Evolutionary conservation across 495 filamentous ascomycete species (phyloP).

Genomic region (Neurospora sp.): DNA sequence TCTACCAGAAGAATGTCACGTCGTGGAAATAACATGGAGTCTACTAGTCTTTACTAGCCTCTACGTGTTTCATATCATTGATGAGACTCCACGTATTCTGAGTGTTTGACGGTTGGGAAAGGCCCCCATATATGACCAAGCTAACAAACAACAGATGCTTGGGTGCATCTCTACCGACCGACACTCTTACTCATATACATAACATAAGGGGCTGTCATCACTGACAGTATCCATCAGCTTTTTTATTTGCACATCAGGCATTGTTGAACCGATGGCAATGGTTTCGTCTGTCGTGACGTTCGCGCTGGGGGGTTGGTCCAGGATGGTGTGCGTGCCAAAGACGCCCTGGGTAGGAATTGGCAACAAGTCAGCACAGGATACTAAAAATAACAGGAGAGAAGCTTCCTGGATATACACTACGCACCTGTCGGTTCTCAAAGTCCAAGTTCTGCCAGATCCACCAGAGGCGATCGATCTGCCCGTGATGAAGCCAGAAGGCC

Average conservation of each 20-base stretch:
- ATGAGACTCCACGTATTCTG: background rate
- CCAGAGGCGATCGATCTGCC: slow-evolving; percentile 52
- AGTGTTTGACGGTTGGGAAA: background rate
- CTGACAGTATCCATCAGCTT: slow-evolving; percentile 19
- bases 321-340: slow-evolving; percentile 22
- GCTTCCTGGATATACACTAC: slow-evolving; percentile 24
- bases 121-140: background rate
- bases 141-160: background rate
- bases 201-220: slow-evolving; percentile 13
- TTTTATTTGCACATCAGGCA: slow-evolving; percentile 12
- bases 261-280: slow-evolving; percentile 12
- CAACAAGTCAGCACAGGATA: background rate
- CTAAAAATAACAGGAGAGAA: slow-evolving; percentile 42
- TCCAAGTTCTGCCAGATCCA: slow-evolving; percentile 60
- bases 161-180: background rate
- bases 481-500: slow-evolving; percentile 59
- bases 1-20: too few relatives aligned
- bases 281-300: slow-evolving; percentile 24
- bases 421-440: slow-evolving; percentile 24
- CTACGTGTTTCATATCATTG: background rate
- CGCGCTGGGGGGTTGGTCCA: slow-evolving; percentile 29
- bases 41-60: background rate
- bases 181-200: slow-evolving; percentile 10
- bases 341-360: slow-evolving; percentile 17
- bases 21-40: background rate